Conservation (phyloP, 768 basidiomycete species). For the Boletus sensibilis region DNA sequence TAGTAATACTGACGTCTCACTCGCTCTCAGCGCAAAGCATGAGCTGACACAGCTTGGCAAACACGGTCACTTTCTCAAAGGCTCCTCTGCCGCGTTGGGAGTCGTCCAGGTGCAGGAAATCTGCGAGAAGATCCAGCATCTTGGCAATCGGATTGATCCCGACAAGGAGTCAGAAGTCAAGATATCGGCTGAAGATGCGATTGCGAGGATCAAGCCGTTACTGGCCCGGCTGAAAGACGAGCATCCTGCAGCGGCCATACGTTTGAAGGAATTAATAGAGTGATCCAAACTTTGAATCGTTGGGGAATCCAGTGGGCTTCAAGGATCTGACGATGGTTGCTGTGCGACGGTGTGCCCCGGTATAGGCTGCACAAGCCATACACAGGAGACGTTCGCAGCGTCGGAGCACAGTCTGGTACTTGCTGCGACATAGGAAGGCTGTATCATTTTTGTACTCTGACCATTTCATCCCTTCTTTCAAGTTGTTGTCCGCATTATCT, state of each 20-base stretch:
- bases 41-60: constrained; percentile 66
- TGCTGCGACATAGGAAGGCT: constrained; percentile 19
- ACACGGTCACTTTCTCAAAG: constrained; percentile 94
- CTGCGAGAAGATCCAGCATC: constrained; percentile 91
- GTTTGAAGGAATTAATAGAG: constrained; percentile 50
- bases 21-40: constrained; percentile 44
- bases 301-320: not conserved
- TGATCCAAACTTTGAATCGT: constrained; percentile 1
- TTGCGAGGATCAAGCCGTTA: constrained; percentile 54
- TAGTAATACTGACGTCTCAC: constrained; percentile 15
- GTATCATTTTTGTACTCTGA: constrained; percentile 26
- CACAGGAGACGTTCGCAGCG: constrained; percentile 14
- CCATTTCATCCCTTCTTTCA: constrained; percentile 15
- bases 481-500: constrained; percentile 20
- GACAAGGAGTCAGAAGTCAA: constrained; percentile 52
- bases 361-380: constrained; percentile 4
- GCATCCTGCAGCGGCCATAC: constrained; percentile 64
- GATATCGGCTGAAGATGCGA: constrained; percentile 51
- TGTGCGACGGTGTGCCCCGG: constrained; percentile 13
- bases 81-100: constrained; percentile 93
- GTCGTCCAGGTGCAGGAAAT: constrained; percentile 75
- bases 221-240: constrained; percentile 63
- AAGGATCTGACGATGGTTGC: constrained; percentile 7
- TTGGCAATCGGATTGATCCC: constrained; percentile 53
- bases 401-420: constrained; percentile 19